A percentile compares a stretch with the other conserved stretches of the same genome.
Conservation (phyloP, 2,329 filamentous ascomycete genomes). For the Botrytis byssoidea region DNA sequence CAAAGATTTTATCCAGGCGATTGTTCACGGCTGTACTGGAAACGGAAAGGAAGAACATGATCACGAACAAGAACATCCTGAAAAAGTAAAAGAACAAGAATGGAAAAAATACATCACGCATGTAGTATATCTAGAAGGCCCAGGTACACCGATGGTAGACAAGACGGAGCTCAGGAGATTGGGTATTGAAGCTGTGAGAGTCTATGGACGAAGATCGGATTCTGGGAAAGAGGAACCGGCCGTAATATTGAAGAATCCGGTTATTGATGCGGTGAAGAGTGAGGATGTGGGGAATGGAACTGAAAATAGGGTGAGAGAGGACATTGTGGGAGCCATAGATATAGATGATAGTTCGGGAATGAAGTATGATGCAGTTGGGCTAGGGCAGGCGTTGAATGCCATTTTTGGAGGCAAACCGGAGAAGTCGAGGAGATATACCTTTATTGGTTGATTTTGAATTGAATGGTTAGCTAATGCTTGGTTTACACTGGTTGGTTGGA, state of each 20-base stretch:
- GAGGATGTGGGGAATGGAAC: neutral
- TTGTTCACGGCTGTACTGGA: conserved; percentile 63
- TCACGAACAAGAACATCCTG: conserved; percentile 21
- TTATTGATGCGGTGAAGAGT: neutral
- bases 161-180: conserved; percentile 58
- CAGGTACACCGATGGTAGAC: conserved; percentile 68
- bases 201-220: conserved; percentile 66
- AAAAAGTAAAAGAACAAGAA: conserved; percentile 41
- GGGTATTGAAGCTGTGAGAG: conserved; percentile 73
- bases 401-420: conserved; percentile 64
- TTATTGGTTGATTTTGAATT: conserved; percentile 32
- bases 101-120: conserved; percentile 77
- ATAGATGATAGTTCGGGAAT: conserved; percentile 48
- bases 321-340: neutral
- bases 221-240: conserved; percentile 41
- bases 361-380: conserved; percentile 72
- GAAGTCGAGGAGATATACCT: conserved; percentile 58
- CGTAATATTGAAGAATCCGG: neutral
- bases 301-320: neutral
- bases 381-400: conserved; percentile 73
- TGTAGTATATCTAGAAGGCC: conserved; percentile 73
- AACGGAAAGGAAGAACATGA: conserved; percentile 32
- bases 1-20: conserved; percentile 76
- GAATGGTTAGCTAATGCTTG: neutral
- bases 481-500: neutral